These are phyloP conservation scores for Eutypa lata DNA, from an alignment of 2,329 filamentous ascomycete species.

Conservation along the genomic window DNA sequence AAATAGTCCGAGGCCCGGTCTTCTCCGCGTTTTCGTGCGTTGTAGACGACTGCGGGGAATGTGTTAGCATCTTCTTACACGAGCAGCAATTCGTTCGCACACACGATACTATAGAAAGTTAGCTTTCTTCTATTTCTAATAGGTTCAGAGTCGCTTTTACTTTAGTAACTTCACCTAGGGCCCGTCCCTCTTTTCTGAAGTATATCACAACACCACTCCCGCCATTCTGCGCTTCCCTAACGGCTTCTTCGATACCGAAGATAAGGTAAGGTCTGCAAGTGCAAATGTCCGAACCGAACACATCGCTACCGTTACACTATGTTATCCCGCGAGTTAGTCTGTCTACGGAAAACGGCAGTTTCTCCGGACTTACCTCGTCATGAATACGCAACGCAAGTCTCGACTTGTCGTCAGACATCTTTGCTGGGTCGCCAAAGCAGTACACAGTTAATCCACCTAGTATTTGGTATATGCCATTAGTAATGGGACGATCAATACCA, in stretches of 20 bases:
- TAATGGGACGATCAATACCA: constrained; percentile 1
- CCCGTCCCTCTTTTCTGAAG: constrained; percentile 95
- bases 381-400: constrained; percentile 81
- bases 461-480: constrained; percentile 12
- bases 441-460: constrained; percentile 86
- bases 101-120: constrained; percentile 43
- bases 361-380: constrained; percentile 47
- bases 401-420: constrained; percentile 83
- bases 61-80: constrained; percentile 20
- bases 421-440: constrained; percentile 91
- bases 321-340: constrained; percentile 13
- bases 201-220: constrained; percentile 96
- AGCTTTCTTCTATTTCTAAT: constrained; percentile 25
- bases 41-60: constrained; percentile 58
- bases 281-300: constrained; percentile 97
- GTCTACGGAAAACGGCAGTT: constrained; percentile 7
- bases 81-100: constrained; percentile 24
- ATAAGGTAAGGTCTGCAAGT: constrained; percentile 94
- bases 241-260: constrained; percentile 95
- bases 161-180: constrained; percentile 92
- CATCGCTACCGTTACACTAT: constrained; percentile 90
- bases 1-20: constrained; percentile 91
- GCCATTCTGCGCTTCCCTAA: constrained; percentile 92
- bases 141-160: constrained; percentile 46
- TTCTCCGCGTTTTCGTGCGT: constrained; percentile 74